These are phyloP conservation scores for Russula brevipes DNA, from an alignment of 768 basidiomycete genomes.

Conservation along the genomic window DNA sequence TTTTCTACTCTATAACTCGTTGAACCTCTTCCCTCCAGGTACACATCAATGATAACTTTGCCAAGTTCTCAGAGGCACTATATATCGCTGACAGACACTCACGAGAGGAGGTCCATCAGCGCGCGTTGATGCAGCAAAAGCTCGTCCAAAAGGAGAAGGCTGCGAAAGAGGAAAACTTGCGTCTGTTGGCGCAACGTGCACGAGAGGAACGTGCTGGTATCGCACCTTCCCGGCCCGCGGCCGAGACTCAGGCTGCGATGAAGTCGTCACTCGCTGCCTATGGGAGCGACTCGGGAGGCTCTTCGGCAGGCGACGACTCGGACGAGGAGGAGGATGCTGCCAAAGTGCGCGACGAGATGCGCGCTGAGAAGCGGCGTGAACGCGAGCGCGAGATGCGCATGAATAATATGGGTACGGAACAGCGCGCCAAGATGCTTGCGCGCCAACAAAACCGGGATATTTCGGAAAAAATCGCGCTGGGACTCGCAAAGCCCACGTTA, in stretches of 20 bases:
- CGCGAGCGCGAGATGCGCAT: conserved; percentile 97
- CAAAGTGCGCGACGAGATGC: conserved; percentile 83
- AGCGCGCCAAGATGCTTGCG: conserved; percentile 91
- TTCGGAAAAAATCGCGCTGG: conserved; percentile 97
- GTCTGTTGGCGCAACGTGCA: conserved; percentile 90
- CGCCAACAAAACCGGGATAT: conserved; percentile 98
- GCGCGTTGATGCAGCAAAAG: conserved; percentile 96
- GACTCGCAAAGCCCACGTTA: conserved; percentile 91
- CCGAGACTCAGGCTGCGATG: conserved; percentile 63
- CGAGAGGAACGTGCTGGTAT: conserved; percentile 89
- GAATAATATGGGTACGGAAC: conserved; percentile 98
- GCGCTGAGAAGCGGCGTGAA: conserved; percentile 86
- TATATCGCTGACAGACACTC: conserved; percentile 96
- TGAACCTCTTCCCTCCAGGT: conserved; percentile 46
- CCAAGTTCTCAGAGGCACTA: conserved; percentile 95
- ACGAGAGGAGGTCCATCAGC: conserved; percentile 95
- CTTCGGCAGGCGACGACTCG: conserved; percentile 51
- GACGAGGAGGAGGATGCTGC: conserved; percentile 77
- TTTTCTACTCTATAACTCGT: background rate
- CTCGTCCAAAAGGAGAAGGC: conserved; percentile 98
- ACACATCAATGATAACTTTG: conserved; percentile 98
- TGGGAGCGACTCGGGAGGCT: conserved; percentile 71
- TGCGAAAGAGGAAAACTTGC: conserved; percentile 91
- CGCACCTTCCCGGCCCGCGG: conserved; percentile 56
- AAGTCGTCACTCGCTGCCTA: conserved; percentile 78